A percentile compares a stretch with the other conserved stretches of the same genome.
Evolutionary conservation across 1,139 yeast species (phyloP).

Genomic region (Yamadazyma taylorii): DNA sequence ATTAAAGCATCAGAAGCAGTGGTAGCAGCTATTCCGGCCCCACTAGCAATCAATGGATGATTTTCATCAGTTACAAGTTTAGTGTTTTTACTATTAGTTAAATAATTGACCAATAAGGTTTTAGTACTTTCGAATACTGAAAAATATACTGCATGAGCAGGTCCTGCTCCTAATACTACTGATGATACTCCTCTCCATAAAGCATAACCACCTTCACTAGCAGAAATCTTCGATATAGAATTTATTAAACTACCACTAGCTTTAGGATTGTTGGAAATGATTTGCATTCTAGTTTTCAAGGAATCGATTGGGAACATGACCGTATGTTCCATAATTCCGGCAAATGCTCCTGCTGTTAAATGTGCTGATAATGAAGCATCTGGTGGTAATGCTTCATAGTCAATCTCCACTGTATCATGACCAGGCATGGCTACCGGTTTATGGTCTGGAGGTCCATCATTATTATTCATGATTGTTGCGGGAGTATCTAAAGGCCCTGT

Average conservation of each 20-base stretch:
- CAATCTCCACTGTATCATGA: conserved; percentile 52
- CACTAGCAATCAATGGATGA: conserved; percentile 79
- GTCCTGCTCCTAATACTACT: conserved; percentile 97
- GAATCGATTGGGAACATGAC: conserved; percentile 97
- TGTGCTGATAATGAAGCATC: conserved; percentile 83
- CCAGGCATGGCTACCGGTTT: conserved; percentile 19
- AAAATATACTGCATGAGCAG: conserved; percentile 97
- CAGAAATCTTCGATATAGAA: conserved; percentile 71
- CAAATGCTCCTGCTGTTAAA: conserved; percentile 90
- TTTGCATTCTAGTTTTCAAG: conserved; percentile 93
- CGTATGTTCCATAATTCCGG: conserved; percentile 97
- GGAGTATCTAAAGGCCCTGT: background rate
- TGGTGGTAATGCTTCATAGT: conserved; percentile 90
- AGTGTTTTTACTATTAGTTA: conserved; percentile 32
- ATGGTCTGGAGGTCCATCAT: conserved; percentile 5
- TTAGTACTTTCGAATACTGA: conserved; percentile 92
- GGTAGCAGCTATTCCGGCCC: conserved; percentile 94
- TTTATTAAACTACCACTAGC: conserved; percentile 46
- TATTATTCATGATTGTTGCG: no score
- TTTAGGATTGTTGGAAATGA: conserved; percentile 42
- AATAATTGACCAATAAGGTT: conserved; percentile 48
- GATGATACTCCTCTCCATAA: conserved; percentile 95
- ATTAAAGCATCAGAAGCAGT: conserved; percentile 90
- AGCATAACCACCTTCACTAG: conserved; percentile 88
- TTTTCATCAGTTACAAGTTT: conserved; percentile 59